Evolutionary conservation across 2,329 filamentous ascomycete species (phyloP).

Genomic region (Pseudogymnoascus sp.): DNA sequence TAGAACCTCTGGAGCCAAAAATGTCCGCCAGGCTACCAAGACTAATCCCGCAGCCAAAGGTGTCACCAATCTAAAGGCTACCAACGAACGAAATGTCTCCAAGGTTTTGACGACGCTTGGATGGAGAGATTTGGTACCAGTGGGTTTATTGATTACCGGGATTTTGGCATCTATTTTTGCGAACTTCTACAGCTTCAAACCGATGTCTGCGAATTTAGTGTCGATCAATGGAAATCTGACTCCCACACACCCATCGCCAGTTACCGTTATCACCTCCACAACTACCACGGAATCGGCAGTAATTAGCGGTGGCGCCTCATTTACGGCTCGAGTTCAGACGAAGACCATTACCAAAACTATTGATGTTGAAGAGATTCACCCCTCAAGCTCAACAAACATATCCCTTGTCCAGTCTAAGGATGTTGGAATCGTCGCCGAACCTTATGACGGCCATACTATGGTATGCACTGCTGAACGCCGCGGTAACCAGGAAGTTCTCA

Average conservation of each 20-base stretch:
- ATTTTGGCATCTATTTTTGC: conserved; percentile 18
- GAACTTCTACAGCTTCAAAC: conserved; percentile 27
- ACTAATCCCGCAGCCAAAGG: background rate
- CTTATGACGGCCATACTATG: conserved; percentile 20
- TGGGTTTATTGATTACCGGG: background rate
- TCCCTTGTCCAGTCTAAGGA: conserved; percentile 35
- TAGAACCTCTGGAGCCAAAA: background rate
- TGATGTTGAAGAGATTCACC: conserved; percentile 27
- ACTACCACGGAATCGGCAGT: conserved; percentile 16
- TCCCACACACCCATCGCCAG: conserved; percentile 24
- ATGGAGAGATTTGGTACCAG: background rate
- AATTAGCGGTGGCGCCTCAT: background rate
- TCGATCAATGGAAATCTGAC: conserved; percentile 16
- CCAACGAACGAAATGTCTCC: background rate
- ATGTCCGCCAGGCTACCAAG: background rate
- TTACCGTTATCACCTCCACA: conserved; percentile 18
- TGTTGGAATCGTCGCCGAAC: conserved; percentile 20
- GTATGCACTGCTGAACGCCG: conserved; percentile 40
- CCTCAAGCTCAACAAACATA: conserved; percentile 29
- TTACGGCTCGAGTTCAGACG: conserved; percentile 11
- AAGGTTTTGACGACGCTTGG: background rate
- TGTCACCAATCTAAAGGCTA: background rate
- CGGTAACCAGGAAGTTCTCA: conserved; percentile 43
- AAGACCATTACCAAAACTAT: conserved; percentile 26
- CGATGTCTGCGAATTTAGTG: conserved; percentile 21